A percentile compares a stretch with the other conserved stretches of the same genome.
Conservation (phyloP, 805 yeast species). For the Myxozyma nipponensis region DNA sequence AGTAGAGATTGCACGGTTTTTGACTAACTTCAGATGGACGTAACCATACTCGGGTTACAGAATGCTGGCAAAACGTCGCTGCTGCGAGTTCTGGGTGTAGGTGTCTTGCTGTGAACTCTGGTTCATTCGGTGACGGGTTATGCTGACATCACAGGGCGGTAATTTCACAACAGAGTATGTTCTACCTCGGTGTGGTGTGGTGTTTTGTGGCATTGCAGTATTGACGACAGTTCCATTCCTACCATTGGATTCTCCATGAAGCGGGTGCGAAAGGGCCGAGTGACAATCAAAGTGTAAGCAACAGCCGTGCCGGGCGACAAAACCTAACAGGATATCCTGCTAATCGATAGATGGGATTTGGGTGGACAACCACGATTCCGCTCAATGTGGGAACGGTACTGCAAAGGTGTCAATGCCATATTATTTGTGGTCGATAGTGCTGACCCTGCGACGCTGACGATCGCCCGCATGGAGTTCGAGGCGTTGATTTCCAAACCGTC, state of each 20-base stretch:
- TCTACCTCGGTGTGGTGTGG: background rate
- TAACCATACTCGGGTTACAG: slow-evolving; percentile 39
- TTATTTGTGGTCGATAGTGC: slow-evolving; percentile 40
- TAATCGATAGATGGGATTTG: slow-evolving; percentile 37
- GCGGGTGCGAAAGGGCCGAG: slow-evolving; percentile 36
- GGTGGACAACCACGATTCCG: slow-evolving; percentile 42
- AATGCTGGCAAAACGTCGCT: slow-evolving; percentile 41
- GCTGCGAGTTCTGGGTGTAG: slow-evolving; percentile 35
- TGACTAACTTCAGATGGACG: slow-evolving; percentile 33
- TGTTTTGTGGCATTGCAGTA: background rate
- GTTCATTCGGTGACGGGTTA: background rate
- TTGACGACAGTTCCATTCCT: slow-evolving; percentile 36
- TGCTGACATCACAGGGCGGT: slow-evolving; percentile 30
- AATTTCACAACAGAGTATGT: slow-evolving; percentile 36
- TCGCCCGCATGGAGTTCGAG: slow-evolving; percentile 37
- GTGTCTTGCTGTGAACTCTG: slow-evolving; percentile 7
- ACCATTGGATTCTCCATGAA: slow-evolving; percentile 42
- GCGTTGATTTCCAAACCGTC: slow-evolving; percentile 34
- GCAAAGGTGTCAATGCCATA: slow-evolving; percentile 39
- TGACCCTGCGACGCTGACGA: slow-evolving; percentile 33
- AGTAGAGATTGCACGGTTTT: background rate
- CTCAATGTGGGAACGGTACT: slow-evolving; percentile 42
- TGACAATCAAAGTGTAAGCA: slow-evolving; percentile 38
- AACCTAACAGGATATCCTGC: background rate
- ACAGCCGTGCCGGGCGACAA: background rate